phyloP scores from a whole-genome alignment of 2,329 filamentous ascomycete species.

The Dichotomopilus funicola region DNA sequence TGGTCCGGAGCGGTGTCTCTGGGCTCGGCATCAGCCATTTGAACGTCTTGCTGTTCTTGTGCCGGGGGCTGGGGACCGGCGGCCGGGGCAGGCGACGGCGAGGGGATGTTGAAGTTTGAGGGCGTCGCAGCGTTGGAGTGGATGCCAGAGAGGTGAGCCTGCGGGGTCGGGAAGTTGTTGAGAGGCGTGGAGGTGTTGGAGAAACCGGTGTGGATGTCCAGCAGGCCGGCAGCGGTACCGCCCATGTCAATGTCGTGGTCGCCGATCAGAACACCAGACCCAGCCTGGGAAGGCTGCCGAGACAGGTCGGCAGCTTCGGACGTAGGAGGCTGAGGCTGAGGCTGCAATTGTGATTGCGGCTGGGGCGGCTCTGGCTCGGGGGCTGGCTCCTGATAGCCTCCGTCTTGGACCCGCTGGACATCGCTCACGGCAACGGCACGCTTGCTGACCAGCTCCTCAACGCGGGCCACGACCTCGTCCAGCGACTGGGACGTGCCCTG shows the following conservation, averaged over 20 bases:
- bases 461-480: conserved; percentile 66
- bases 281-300: conserved; percentile 48
- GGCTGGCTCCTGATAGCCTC: conserved; percentile 61
- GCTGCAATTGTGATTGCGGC: conserved; percentile 27
- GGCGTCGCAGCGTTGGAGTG: conserved; percentile 55
- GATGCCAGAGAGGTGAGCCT: conserved; percentile 49
- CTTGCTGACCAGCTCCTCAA: conserved; percentile 65
- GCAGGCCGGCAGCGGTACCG: conserved; percentile 55
- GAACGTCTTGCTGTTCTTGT: conserved; percentile 30
- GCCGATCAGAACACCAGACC: conserved; percentile 50
- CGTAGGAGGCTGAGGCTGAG: conserved; percentile 4
- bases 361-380: conserved; percentile 31
- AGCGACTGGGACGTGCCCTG: conserved; percentile 48
- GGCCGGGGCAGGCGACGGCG: conserved; percentile 39
- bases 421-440: conserved; percentile 58
- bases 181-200: conserved; percentile 54
- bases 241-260: conserved; percentile 61
- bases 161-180: conserved; percentile 55
- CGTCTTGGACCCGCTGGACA: conserved; percentile 68
- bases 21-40: conserved; percentile 44
- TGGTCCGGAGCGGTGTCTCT: conserved; percentile 41
- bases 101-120: conserved; percentile 40
- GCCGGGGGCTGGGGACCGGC: conserved; percentile 23
- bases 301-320: conserved; percentile 34
- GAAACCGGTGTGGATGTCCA: conserved; percentile 60